Evolutionary conservation across 495 filamentous ascomycete species (phyloP), one percentile per base, ranked within the genome.

Genomic region (Filosporella fistucella): DNA sequence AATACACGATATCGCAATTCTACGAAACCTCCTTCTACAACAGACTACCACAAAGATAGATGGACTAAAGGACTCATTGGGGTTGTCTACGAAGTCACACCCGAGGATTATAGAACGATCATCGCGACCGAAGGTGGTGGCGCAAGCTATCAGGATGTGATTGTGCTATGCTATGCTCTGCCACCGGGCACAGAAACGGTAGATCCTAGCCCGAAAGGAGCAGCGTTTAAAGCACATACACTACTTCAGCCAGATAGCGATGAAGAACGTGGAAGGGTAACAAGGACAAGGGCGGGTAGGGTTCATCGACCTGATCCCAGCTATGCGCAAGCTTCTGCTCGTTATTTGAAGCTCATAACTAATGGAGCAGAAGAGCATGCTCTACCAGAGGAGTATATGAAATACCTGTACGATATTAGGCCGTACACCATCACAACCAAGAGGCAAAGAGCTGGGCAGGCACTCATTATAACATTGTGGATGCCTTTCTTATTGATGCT

Each of bases 31-130:
- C 20, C 55, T 68, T 22, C 53, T 59, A 28, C 59, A 25, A 29
- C 54, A 18, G 43, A 67, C 44, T 69, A 74, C 56, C 61, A 70
- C 48, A 74, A 75, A 57, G 65, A 68, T 36, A 69, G 58, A 22
- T 91, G 89, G 87, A 66, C 77, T 49, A 88, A 86, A 52, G 87
- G 88, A 14, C 74, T 98, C 10, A 75, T 96, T 35, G 93, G 93
- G 34, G 86, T 95, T 17, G 93, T 96, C 26, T 98, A 98, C 72
- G 89, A 96, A 67, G 84, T 97, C 21, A 93, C 89, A 2, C 62
- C 68, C 2, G 58, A 68, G 6, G 93, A 98, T 70, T 98, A 85
- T 60, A 79, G 83, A 2, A 84, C 77, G 44, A 93, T 98, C 55
- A 83, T 97, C 47, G 82, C 83, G 3, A 96, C 89, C 2, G 93